These are phyloP conservation scores for Vaccinium darrowii DNA, from an alignment of 148 eudicot genomes.

Conservation along the genomic window DNA sequence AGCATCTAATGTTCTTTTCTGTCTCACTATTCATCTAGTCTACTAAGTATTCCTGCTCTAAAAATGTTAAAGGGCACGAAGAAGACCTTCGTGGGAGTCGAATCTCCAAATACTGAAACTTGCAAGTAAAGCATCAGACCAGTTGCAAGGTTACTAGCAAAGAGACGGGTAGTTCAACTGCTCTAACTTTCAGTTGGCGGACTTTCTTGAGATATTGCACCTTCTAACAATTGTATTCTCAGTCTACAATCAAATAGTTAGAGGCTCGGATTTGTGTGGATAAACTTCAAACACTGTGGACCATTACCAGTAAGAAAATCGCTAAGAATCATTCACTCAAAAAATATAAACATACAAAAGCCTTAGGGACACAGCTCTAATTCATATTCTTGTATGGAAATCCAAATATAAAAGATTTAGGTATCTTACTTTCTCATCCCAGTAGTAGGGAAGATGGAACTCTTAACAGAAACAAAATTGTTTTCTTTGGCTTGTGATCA, in stretches of 20 bases:
- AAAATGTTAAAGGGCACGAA: not conserved
- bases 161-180: not conserved
- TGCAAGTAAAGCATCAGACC: not conserved
- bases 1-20: not conserved
- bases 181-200: not conserved
- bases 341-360: not conserved
- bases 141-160: not conserved
- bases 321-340: not conserved
- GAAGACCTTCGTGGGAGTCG: not conserved
- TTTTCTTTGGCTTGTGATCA: not conserved
- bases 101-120: not conserved
- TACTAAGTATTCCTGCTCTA: not conserved
- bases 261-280: not conserved
- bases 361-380: not conserved
- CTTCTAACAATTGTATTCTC: not conserved
- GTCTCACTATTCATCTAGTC: not conserved
- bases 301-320: not conserved
- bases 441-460: not conserved
- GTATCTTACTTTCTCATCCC: not conserved
- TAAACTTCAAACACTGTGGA: not conserved
- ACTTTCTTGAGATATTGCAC: not conserved
- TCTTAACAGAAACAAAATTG: not conserved
- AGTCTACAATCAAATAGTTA: not conserved
- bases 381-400: not conserved
- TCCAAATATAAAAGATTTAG: not conserved